These are phyloP conservation scores for Fusarium nurragi DNA, from an alignment of 2,329 filamentous ascomycete genomes.

Conservation along the genomic window DNA sequence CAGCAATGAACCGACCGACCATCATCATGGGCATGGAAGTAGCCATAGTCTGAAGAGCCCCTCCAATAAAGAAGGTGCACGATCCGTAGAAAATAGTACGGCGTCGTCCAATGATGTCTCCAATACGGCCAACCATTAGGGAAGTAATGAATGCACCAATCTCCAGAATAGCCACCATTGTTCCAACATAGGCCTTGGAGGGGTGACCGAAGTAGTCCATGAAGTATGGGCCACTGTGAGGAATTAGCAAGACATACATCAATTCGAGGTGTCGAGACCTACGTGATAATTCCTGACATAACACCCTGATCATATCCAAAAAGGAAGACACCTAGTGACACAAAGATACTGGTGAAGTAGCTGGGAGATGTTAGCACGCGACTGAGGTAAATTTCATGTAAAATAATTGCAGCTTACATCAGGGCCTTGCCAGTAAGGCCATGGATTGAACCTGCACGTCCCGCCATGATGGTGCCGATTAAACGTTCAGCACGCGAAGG, in stretches of 20 bases:
- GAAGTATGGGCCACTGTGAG: slow-evolving; percentile 81
- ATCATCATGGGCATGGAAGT: slow-evolving; percentile 91
- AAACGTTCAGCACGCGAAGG: slow-evolving; percentile 75
- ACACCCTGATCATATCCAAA: slow-evolving; percentile 93
- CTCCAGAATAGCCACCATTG: slow-evolving; percentile 97
- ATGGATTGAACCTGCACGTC: slow-evolving; percentile 78
- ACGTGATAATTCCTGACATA: slow-evolving; percentile 80
- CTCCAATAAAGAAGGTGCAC: slow-evolving; percentile 84
- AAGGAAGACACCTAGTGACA: slow-evolving; percentile 85
- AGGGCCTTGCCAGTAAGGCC: slow-evolving; percentile 96
- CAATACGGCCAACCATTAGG: slow-evolving; percentile 83
- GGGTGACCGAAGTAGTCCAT: slow-evolving; percentile 93
- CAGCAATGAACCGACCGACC: slow-evolving; percentile 82
- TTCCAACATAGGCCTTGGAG: slow-evolving; percentile 86
- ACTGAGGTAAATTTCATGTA: not conserved
- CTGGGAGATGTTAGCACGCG: slow-evolving; percentile 56
- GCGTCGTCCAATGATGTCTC: slow-evolving; percentile 89
- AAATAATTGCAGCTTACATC: slow-evolving; percentile 66
- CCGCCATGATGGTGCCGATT: slow-evolving; percentile 86
- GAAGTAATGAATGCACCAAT: slow-evolving; percentile 93
- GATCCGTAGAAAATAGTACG: slow-evolving; percentile 95
- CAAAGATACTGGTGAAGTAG: slow-evolving; percentile 94
- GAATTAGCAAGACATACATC: slow-evolving; percentile 34
- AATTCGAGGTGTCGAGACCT: slow-evolving; percentile 45
- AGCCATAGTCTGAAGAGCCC: slow-evolving; percentile 83